Percentiles rank a stretch among this genome's conserved stretches.
Conservation (phyloP, 345 rosid species). For the Gossypium stocksii region DNA sequence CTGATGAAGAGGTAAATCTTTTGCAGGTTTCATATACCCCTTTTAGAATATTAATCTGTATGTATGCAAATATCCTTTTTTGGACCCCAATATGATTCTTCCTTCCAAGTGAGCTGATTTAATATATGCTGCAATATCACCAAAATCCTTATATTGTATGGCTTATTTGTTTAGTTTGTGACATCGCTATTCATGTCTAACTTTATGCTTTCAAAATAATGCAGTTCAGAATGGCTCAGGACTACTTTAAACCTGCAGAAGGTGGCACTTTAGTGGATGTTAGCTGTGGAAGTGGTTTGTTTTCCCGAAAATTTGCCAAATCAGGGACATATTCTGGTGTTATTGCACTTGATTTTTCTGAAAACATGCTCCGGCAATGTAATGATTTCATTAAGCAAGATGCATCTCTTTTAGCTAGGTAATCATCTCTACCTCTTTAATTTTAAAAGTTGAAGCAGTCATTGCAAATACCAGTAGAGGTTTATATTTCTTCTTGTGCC, state of each 20-base stretch:
- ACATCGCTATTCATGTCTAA: background rate
- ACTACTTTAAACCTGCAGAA: conserved; percentile 67
- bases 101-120: background rate
- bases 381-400: conserved; percentile 76
- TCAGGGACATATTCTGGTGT: conserved; percentile 71
- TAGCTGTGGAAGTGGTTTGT: conserved; percentile 94
- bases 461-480: background rate
- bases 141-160: background rate
- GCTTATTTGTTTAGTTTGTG: conserved; percentile 6
- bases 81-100: background rate
- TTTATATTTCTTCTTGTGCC: conserved; percentile 1
- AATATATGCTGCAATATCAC: background rate
- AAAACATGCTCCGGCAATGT: conserved; percentile 94
- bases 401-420: conserved; percentile 34
- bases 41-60: background rate
- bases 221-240: conserved; percentile 97
- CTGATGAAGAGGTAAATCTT: conserved; percentile 74
- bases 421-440: conserved; percentile 16
- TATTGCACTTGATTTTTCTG: conserved; percentile 90
- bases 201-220: conserved; percentile 14
- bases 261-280: conserved; percentile 88
- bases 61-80: background rate
- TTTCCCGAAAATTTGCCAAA: conserved; percentile 80
- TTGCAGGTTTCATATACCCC: conserved; percentile 6
- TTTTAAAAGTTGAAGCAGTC: background rate